Percentiles rank a stretch among this genome's conserved stretches.
phyloP scores from a whole-genome alignment of 2,329 filamentous ascomycete genomes.

The Proliferodiscus dingleyae region DNA sequence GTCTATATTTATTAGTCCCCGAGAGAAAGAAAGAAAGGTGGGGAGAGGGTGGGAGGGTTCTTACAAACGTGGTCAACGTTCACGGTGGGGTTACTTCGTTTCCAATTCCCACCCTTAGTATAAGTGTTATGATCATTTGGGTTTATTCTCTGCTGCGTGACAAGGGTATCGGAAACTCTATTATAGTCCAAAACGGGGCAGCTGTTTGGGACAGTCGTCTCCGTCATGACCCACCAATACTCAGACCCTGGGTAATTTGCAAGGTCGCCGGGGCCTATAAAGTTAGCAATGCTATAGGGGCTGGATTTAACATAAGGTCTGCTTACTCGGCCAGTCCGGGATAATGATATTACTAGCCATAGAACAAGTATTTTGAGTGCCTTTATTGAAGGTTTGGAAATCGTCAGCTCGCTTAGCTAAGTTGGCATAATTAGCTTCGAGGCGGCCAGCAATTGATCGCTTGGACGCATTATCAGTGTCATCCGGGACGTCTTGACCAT shows the following conservation, averaged over 20 bases:
- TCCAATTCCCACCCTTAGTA: constrained; percentile 5
- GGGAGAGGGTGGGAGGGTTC: background rate
- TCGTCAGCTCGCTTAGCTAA: constrained; percentile 3
- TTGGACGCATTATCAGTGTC: background rate
- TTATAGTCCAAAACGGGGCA: constrained; percentile 5
- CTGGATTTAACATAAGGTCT: too few relatives aligned
- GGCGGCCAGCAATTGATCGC: constrained; percentile 1
- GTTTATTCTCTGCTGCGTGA: constrained; percentile 3
- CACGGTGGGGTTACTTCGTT: background rate
- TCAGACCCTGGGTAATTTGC: background rate
- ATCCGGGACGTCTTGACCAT: constrained; percentile 3
- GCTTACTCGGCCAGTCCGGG: constrained; percentile 7
- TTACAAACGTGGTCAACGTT: constrained; percentile 8
- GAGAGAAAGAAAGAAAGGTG: background rate
- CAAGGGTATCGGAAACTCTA: background rate
- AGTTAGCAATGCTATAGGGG: too few relatives aligned
- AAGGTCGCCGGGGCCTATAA: background rate
- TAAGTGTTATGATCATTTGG: background rate
- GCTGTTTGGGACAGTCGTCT: background rate
- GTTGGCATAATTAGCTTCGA: background rate
- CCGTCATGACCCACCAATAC: constrained; percentile 6
- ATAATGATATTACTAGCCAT: constrained; percentile 1
- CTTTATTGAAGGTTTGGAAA: constrained; percentile 7
- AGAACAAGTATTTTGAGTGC: background rate
- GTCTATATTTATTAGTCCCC: background rate